Conservation (phyloP, 805 yeast species). For the Candida taoyuanica region DNA sequence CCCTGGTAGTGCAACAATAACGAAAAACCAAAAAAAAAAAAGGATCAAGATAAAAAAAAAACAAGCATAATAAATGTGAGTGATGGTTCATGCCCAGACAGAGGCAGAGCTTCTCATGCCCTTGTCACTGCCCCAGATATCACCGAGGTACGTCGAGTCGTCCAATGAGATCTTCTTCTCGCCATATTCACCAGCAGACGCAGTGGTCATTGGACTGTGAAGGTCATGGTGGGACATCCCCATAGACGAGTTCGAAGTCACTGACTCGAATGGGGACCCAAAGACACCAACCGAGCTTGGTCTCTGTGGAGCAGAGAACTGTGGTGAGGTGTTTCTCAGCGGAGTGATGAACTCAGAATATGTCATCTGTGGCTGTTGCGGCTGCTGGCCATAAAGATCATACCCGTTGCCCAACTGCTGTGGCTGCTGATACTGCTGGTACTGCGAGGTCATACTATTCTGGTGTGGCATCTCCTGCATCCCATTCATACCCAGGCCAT, state of each 20-base stretch:
- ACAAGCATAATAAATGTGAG: neutral
- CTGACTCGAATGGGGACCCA: conserved; percentile 17
- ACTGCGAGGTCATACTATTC: neutral
- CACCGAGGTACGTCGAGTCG: conserved; percentile 24
- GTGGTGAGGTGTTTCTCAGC: conserved; percentile 18
- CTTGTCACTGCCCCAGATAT: conserved; percentile 26
- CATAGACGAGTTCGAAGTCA: conserved; percentile 17
- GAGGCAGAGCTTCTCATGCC: conserved; percentile 22
- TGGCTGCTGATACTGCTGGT: conserved; percentile 3
- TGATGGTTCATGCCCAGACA: conserved; percentile 25
- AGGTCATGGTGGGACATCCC: conserved; percentile 15
- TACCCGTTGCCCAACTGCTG: neutral
- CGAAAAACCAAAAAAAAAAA: neutral
- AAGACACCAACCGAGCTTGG: conserved; percentile 15
- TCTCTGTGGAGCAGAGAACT: conserved; percentile 15
- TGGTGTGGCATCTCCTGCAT: conserved; percentile 6
- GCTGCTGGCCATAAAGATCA: conserved; percentile 7
- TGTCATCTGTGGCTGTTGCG: conserved; percentile 7
- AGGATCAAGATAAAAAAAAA: neutral
- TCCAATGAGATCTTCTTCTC: conserved; percentile 19
- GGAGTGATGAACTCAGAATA: conserved; percentile 14
- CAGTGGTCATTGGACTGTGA: conserved; percentile 12
- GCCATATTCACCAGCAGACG: conserved; percentile 9
- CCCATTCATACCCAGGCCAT: too few relatives aligned
- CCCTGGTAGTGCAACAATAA: too few relatives aligned